Base-by-base conservation (phyloP, 2,329 filamentous ascomycete species). In the Cladosporium sp. region DNA sequence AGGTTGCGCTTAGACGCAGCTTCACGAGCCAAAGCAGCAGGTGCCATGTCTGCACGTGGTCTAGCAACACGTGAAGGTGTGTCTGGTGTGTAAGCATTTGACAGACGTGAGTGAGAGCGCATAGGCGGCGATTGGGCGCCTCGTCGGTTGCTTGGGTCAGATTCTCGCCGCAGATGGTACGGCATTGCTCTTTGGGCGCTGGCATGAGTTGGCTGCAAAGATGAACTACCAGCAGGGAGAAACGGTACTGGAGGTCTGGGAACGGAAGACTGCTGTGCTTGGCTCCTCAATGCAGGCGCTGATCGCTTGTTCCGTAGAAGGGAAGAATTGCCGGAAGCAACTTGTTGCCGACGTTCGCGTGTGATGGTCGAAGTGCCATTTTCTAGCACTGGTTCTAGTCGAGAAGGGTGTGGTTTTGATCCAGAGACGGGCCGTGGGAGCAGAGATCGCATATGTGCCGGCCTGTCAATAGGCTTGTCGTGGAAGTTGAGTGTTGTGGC, bases 321-420 rank as follows among this genome's bases (percentile, higher is more conserved):
- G 54, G 81, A 78, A 35, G 77, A 69, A 58, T 71, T 74, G 11
- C 76, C 76, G 2, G 76, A 76, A 13, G 74, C 77, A 11, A 73
- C 72, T 55, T 80, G 76, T 45, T 69, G 68, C 25, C 53, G 79
- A 77, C 16, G 85, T 76, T 49, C 82, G 77, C 49, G 81, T 72
- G 57, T 85, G 71, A 69, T 82, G 80, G 56, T 82, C 78, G 87
- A 82, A 3, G 84, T 88, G 43, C 90, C 90, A 57, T 84, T 90
- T 70, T 97, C 92, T 33, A 89, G 94, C 5, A 97, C 90, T 18
- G 92, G 90, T 64, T 95, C 92, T n/a, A 97, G 77, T 15, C 85
- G 84, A 9, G 86, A 86, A 11, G 56, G 51, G 15, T 53, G 33
- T 7, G 69, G 67, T 47, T 71, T 71, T 16, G 61, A 65, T 13